Conservation (phyloP, 306 rosid genomes). For the Abrus pulchellus region DNA sequence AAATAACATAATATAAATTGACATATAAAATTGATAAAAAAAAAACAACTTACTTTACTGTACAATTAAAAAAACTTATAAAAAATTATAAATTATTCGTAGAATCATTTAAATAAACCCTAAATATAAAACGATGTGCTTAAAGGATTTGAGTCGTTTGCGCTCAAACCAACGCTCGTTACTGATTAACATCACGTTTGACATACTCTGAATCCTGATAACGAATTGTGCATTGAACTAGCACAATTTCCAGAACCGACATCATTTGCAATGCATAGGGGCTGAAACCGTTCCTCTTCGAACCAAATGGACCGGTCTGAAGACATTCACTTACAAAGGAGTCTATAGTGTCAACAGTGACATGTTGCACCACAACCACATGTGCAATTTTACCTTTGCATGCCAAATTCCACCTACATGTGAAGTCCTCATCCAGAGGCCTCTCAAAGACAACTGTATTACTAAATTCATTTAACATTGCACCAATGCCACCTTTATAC, state of each 20-base stretch:
- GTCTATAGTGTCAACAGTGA: constrained; percentile 20
- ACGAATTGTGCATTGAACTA: not conserved
- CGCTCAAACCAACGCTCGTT: too few species aligned
- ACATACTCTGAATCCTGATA: too few species aligned
- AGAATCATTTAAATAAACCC: too few species aligned
- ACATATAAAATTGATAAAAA: too few species aligned
- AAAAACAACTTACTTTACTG: too few species aligned
- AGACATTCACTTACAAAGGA: not conserved
- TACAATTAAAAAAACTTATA: too few species aligned
- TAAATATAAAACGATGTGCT: too few species aligned
- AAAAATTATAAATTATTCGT: too few species aligned
- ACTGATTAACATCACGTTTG: too few species aligned
- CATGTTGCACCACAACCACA: constrained; percentile 37
- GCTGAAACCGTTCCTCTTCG: not conserved
- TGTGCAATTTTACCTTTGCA: constrained; percentile 74
- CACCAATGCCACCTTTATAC: not conserved
- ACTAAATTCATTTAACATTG: constrained; percentile 35
- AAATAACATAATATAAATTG: too few species aligned
- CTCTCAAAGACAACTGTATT: constrained; percentile 66
- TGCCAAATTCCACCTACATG: constrained; percentile 69
- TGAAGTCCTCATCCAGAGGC: constrained; percentile 64
- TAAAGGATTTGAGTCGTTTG: too few species aligned
- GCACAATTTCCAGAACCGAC: not conserved
- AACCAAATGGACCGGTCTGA: not conserved
- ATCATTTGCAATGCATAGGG: not conserved